Conservation (phyloP, 2,329 filamentous ascomycete species). For the Exophiala xenobiotica region DNA sequence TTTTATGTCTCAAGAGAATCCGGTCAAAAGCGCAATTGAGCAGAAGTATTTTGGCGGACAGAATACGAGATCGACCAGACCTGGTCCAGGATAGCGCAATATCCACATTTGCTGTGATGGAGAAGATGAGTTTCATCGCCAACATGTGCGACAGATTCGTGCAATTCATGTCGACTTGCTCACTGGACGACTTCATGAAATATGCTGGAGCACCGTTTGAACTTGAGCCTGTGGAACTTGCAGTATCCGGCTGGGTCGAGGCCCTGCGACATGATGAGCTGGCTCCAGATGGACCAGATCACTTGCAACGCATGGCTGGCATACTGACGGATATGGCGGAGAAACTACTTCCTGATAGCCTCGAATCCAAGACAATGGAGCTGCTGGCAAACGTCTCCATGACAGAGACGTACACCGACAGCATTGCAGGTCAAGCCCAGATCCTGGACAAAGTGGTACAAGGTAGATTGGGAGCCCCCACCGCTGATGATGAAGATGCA, state of each 20-base stretch:
- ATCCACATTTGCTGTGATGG: conserved; percentile 74
- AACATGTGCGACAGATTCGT: conserved; percentile 65
- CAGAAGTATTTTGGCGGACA: conserved; percentile 75
- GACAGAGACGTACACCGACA: conserved; percentile 80
- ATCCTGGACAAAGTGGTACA: conserved; percentile 64
- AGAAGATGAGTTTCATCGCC: conserved; percentile 81
- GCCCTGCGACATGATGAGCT: conserved; percentile 78
- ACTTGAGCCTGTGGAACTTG: conserved; percentile 85
- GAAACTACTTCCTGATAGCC: conserved; percentile 67
- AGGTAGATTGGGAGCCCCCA: conserved; percentile 56
- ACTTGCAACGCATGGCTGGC: conserved; percentile 79
- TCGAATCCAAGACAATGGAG: conserved; percentile 74
- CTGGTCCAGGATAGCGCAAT: conserved; percentile 73
- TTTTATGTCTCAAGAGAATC: conserved; percentile 83
- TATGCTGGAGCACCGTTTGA: conserved; percentile 82
- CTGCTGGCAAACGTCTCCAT: conserved; percentile 73
- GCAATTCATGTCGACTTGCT: conserved; percentile 70
- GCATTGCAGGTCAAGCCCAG: conserved; percentile 66
- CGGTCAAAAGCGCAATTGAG: conserved; percentile 83
- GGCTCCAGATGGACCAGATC: conserved; percentile 75
- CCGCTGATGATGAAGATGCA: conserved; percentile 68
- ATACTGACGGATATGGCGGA: conserved; percentile 84
- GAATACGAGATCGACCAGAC: conserved; percentile 66
- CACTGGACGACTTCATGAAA: conserved; percentile 71
- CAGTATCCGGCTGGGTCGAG: conserved; percentile 85